phyloP scores from a whole-genome alignment of 2,329 filamentous ascomycete species.

The Ascochyta rabiei region DNA sequence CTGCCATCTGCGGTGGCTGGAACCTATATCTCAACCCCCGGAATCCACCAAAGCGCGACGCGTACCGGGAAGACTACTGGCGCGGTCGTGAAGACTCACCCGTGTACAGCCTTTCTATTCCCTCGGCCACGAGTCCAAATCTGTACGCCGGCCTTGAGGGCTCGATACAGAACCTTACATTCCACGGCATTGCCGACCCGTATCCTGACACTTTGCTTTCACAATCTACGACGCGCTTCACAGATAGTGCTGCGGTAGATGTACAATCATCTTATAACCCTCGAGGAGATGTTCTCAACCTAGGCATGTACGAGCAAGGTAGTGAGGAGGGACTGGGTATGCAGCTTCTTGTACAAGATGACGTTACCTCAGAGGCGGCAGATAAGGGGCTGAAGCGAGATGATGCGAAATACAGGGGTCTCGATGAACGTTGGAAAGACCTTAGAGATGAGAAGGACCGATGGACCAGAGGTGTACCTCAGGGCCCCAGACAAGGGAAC shows the following conservation, averaged over 20 bases:
- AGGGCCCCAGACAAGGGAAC: conserved; percentile 16
- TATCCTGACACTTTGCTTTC: conserved; percentile 52
- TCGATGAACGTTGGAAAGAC: conserved; percentile 52
- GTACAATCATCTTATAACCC: conserved; percentile 41
- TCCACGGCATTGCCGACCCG: conserved; percentile 51
- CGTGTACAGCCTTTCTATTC: conserved; percentile 56
- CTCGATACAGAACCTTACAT: conserved; percentile 51
- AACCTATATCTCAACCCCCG: conserved; percentile 55
- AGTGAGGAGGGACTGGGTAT: conserved; percentile 40
- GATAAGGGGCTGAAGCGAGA: conserved; percentile 20
- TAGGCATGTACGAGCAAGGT: conserved; percentile 57
- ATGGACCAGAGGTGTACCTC: conserved; percentile 23
- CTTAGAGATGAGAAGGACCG: conserved; percentile 29
- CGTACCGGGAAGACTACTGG: conserved; percentile 24
- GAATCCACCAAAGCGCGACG: conserved; percentile 21
- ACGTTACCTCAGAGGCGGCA: conserved; percentile 34
- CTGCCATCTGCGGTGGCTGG: conserved; percentile 45
- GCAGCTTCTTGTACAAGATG: conserved; percentile 50
- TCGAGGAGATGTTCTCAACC: conserved; percentile 42
- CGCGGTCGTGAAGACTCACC: conserved; percentile 45
- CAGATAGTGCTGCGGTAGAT: conserved; percentile 25
- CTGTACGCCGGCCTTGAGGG: conserved; percentile 58
- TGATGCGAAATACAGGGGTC: conserved; percentile 16
- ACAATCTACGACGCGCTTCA: neutral
- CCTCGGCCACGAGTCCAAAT: conserved; percentile 52